Evolutionary conservation across 768 basidiomycete genomes (phyloP), one percentile per base, ranked within the genome.

Genomic region (Aureoboletus auriporus): DNA sequence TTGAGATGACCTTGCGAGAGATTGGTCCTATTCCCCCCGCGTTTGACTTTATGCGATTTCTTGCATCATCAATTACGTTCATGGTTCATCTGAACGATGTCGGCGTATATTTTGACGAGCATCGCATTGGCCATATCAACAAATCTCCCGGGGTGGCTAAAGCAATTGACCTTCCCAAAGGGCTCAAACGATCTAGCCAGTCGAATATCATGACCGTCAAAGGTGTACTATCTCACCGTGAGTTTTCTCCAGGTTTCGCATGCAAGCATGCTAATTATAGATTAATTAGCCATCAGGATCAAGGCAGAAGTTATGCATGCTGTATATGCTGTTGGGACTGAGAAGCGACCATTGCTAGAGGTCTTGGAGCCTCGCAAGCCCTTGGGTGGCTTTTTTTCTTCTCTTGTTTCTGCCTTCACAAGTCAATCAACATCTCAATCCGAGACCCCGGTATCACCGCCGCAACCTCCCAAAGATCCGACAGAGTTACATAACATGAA

Each of bases 61-160:
- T 99, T 16, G 77, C 85, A 34, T 94, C 93, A 2, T 90, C 89
- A 1, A 83, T 99, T 47, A 93, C 93, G 0, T 99, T 99, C 70
- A 97, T 96, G 86, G 72, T 78, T 10, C 76, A 83, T 51, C 76
- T 99, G 9, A 71, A 73, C 10, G 77, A 86, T 65, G 80, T 97
- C 49, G 82, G 80, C 55, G 80, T 98, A 26, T 91, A 80, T 65
- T 81, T 96, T 36, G 85, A 98, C 59, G 84, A 85, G 52, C 79
- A 84, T 59, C 73, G 85, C 31, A 74, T 93, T 6, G 79, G 81
- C 5, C 75, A 73, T 35, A 64, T 94, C 47, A 76, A 73, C 43
- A 94, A 92, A 68, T 72, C 76, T 2, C 62, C 75, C 27, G 83
- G 83, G 2, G 46, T 71, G 11, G 71, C 83, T 2, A 75, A 73